A percentile compares a stretch with the other conserved stretches of the same genome.
Evolutionary conservation across 768 basidiomycete species (phyloP).

Genomic region (Coprinopsis sp.): DNA sequence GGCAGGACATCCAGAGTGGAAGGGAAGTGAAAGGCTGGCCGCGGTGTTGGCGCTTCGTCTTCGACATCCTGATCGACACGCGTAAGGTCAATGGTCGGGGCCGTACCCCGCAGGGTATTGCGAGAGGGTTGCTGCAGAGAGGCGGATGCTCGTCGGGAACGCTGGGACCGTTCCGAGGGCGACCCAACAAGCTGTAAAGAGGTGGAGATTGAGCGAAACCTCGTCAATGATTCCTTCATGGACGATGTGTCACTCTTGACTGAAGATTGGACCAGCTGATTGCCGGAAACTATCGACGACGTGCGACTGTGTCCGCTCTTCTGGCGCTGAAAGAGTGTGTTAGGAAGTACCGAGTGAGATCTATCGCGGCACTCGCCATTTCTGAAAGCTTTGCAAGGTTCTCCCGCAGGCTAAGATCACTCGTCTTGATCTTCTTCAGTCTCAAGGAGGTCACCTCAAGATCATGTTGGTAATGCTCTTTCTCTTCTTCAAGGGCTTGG

Average conservation of each 20-base stretch:
- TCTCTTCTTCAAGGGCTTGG: slow-evolving; percentile 18
- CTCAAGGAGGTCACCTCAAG: slow-evolving; percentile 19
- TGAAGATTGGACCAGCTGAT: background rate
- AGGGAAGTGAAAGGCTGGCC: background rate
- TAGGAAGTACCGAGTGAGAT: too few relatives aligned
- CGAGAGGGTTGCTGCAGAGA: background rate
- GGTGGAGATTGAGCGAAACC: too few relatives aligned
- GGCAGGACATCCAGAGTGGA: slow-evolving; percentile 11
- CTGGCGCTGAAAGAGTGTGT: too few relatives aligned
- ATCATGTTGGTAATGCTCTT: slow-evolving; percentile 18
- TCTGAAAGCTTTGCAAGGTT: slow-evolving; percentile 27
- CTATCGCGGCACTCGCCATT: slow-evolving; percentile 22
- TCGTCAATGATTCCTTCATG: too few relatives aligned
- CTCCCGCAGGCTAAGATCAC: slow-evolving; percentile 19
- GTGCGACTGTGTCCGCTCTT: background rate
- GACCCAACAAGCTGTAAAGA: too few relatives aligned
- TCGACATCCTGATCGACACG: slow-evolving; percentile 8
- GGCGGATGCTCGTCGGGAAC: too few relatives aligned
- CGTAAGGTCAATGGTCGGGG: background rate
- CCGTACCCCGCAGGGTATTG: background rate
- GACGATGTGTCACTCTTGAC: background rate
- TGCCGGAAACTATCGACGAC: background rate
- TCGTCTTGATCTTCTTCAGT: slow-evolving; percentile 26
- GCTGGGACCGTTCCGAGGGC: too few relatives aligned
- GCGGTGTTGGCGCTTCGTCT: slow-evolving; percentile 6